Percentiles rank a stretch among this genome's conserved stretches.
Evolutionary conservation across 1,139 yeast species (phyloP).

Genomic region (Hyphopichia fennica): DNA sequence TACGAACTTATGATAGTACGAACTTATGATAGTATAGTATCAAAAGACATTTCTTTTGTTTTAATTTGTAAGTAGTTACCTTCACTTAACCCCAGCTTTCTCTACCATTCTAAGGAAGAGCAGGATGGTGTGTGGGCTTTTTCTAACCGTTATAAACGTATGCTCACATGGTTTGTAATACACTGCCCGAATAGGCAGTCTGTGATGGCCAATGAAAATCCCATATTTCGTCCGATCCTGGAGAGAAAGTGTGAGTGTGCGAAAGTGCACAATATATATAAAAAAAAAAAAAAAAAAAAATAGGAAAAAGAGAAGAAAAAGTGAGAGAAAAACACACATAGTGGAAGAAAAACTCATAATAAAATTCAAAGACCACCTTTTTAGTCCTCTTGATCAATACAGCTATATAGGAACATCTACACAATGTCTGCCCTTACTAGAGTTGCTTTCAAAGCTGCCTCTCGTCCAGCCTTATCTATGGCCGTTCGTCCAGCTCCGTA

Average conservation of each 20-base stretch:
- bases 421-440: slow-evolving; percentile 48
- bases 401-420: not conserved
- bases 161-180: slow-evolving; percentile 5
- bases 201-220: slow-evolving; percentile 39
- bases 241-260: not conserved
- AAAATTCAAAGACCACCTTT: not conserved
- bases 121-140: too few relatives aligned
- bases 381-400: not conserved
- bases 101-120: too few relatives aligned
- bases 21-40: too few relatives aligned
- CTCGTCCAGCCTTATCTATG: slow-evolving; percentile 38
- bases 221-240: slow-evolving; percentile 18
- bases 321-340: slow-evolving; percentile 4
- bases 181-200: slow-evolving; percentile 35
- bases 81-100: too few relatives aligned
- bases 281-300: not conserved
- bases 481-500: slow-evolving; percentile 50
- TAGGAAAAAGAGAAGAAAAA: slow-evolving; percentile 1
- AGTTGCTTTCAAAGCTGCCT: slow-evolving; percentile 46
- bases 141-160: too few relatives aligned
- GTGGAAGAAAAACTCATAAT: slow-evolving; percentile 1
- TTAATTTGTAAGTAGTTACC: too few relatives aligned
- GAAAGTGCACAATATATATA: slow-evolving; percentile 10
- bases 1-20: too few relatives aligned
- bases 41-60: too few relatives aligned